phyloP scores from a whole-genome alignment of 352 stramenopile species.

The Phytopythium montanum region DNA sequence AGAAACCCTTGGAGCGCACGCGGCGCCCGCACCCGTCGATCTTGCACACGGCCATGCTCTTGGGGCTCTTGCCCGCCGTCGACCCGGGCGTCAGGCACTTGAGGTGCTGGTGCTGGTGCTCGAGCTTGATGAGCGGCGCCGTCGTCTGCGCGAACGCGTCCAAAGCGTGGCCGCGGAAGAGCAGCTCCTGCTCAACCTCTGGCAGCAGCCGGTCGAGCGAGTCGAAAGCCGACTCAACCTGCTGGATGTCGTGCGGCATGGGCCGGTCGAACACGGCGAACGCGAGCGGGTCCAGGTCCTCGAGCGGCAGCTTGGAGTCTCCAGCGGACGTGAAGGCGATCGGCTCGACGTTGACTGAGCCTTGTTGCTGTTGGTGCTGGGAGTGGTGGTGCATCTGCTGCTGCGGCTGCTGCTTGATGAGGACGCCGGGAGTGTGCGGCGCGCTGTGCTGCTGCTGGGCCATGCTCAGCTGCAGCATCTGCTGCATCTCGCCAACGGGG shows the following conservation, averaged over 20 bases:
- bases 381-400: constrained; percentile 15
- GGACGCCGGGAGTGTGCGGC: constrained; percentile 10
- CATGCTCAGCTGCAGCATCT: constrained; percentile 21
- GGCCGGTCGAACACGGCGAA: constrained; percentile 52
- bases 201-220: constrained; percentile 68
- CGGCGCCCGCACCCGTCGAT: constrained; percentile 52
- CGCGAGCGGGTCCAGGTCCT: constrained; percentile 62
- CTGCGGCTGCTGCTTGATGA: constrained; percentile 15
- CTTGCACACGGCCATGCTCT: constrained; percentile 65
- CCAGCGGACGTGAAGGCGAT: constrained; percentile 46
- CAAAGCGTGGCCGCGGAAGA: constrained; percentile 37
- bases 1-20: constrained; percentile 80
- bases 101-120: constrained; percentile 16
- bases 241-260: constrained; percentile 49
- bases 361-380: no score
- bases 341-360: constrained; percentile 51
- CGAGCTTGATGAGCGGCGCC: constrained; percentile 32
- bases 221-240: constrained; percentile 71
- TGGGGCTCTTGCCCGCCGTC: constrained; percentile 45
- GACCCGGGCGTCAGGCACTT: constrained; percentile 19
- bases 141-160: constrained; percentile 37
- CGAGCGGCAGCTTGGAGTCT: constrained; percentile 34
- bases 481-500: constrained; percentile 29
- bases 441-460: constrained; percentile 39
- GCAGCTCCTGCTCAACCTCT: constrained; percentile 63